Conservation (phyloP, 257 asterid genomes). For the Solanum piurae region DNA sequence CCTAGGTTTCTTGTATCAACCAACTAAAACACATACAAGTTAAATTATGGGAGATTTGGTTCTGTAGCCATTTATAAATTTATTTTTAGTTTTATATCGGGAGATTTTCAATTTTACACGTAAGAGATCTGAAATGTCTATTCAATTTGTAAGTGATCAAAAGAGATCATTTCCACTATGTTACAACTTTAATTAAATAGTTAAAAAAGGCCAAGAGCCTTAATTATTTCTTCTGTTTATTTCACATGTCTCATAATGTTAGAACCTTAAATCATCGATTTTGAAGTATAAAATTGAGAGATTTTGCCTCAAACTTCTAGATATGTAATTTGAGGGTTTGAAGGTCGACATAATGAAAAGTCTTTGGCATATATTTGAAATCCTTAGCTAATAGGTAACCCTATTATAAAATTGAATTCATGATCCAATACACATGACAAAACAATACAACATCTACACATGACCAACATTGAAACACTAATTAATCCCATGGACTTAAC, state of each 20-base stretch:
- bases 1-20: slow-evolving; percentile 35
- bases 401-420: neutral
- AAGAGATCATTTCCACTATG: neutral
- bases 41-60: neutral
- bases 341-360: neutral
- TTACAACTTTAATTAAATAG: neutral
- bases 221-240: neutral
- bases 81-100: neutral
- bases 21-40: neutral
- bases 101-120: neutral
- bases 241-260: neutral
- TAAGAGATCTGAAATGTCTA: neutral
- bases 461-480: neutral
- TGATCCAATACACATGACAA: neutral
- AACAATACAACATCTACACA: neutral
- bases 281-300: neutral
- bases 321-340: neutral
- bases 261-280: neutral
- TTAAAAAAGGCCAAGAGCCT: neutral
- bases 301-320: neutral
- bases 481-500: slow-evolving; percentile 56
- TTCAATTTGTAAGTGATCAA: neutral
- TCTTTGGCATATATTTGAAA: no score
- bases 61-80: neutral
- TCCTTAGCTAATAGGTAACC: neutral